A percentile compares a stretch with the other conserved stretches of the same genome.
Conservation (phyloP, 2,329 filamentous ascomycete genomes). For the Cercospora sp. region DNA sequence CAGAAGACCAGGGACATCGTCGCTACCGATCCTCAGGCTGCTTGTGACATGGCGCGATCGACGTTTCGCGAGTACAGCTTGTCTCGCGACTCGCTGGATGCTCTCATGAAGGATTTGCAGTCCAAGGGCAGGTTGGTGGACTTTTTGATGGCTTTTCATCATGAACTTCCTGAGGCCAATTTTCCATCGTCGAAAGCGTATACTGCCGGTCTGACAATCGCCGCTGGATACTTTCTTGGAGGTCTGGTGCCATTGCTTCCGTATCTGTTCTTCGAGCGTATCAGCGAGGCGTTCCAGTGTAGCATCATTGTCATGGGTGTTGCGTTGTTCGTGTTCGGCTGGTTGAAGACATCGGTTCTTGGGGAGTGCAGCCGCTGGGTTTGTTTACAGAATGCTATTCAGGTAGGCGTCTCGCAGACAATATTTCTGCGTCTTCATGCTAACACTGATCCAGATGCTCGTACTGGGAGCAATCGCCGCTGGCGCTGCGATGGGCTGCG, state of each 20-base stretch:
- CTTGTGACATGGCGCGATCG: constrained; percentile 42
- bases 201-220: constrained; percentile 64
- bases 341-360: constrained; percentile 56
- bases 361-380: constrained; percentile 46
- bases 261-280: constrained; percentile 58
- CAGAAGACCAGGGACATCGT: constrained; percentile 47
- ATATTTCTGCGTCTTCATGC: neutral
- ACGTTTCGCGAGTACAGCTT: constrained; percentile 47
- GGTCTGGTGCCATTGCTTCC: constrained; percentile 70
- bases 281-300: constrained; percentile 56
- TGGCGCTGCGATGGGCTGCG: constrained; percentile 64
- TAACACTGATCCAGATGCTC: constrained; percentile 52
- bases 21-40: constrained; percentile 40
- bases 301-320: constrained; percentile 62
- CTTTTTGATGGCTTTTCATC: constrained; percentile 52
- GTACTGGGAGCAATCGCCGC: constrained; percentile 66
- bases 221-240: constrained; percentile 68
- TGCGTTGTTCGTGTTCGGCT: constrained; percentile 65
- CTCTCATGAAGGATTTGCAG: constrained; percentile 24
- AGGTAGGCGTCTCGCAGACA: neutral
- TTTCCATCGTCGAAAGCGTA: constrained; percentile 45
- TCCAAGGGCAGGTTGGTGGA: constrained; percentile 42
- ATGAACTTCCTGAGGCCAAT: constrained; percentile 48
- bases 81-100: constrained; percentile 35
- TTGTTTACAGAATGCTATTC: constrained; percentile 60